These are phyloP conservation scores for Flaveria sonorensis DNA, from an alignment of 129 eudicot species.

Conservation along the genomic window DNA sequence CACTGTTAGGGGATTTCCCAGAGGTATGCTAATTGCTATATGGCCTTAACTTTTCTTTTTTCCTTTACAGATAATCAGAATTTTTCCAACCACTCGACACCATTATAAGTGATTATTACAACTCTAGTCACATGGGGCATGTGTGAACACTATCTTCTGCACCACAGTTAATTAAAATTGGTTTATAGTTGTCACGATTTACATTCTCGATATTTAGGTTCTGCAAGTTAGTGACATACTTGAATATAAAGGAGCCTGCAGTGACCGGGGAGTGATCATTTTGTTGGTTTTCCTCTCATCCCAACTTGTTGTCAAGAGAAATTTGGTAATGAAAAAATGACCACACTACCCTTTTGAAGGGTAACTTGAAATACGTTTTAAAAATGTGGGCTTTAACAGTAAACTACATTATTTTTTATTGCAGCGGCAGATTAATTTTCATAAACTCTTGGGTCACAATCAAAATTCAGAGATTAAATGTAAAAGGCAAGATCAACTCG, in stretches of 20 bases:
- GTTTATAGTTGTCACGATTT: not conserved
- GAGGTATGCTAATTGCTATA: conserved; percentile 61
- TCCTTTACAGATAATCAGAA: not conserved
- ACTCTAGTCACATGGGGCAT: not conserved
- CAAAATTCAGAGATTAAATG: conserved; percentile 53
- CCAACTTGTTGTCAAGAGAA: conserved; percentile 71
- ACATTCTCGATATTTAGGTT: conserved; percentile 46
- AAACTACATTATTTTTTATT: conserved; percentile 12
- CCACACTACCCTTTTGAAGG: not conserved
- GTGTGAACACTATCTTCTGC: not conserved
- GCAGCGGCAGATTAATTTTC: conserved; percentile 82
- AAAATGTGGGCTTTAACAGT: conserved; percentile 1
- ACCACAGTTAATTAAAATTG: not conserved
- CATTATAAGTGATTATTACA: not conserved
- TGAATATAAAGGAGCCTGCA: conserved; percentile 87
- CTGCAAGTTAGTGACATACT: conserved; percentile 90
- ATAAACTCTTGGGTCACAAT: conserved; percentile 73
- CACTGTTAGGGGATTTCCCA: conserved; percentile 85
- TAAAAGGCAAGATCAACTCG: conserved; percentile 41
- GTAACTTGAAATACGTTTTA: conserved; percentile 11
- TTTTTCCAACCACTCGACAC: not conserved
- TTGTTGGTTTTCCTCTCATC: conserved; percentile 83
- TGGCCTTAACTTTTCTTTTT: not conserved
- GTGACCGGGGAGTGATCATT: conserved; percentile 70
- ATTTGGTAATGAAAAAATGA: conserved; percentile 50